Evolutionary conservation across 2,329 filamentous ascomycete genomes (phyloP), one percentile per base, ranked within the genome.

Genomic region (Phaeophleospora eucalypticola): DNA sequence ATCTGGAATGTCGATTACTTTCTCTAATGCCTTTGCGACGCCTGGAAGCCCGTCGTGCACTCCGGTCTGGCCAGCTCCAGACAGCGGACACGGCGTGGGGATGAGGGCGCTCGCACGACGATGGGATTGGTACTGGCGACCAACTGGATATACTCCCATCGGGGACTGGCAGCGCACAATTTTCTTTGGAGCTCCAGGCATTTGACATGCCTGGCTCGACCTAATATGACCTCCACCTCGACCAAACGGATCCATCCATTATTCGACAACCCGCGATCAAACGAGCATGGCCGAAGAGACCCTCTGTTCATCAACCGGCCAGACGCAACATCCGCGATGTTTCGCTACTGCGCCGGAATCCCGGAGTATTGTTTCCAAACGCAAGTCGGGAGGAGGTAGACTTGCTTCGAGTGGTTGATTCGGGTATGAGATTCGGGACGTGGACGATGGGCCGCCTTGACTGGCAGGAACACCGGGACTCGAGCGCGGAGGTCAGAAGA

Each of bases 351-450:
- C 17, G 10, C 32, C 42, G 43, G 48, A 47, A 45, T 45, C 52
- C 50, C 49, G 53, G 52, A 56, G 48, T 56, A 55, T 56, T 54
- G 60, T 61, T 64, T 64, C 61, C 59, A 41, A 60, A 50, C 58
- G 60, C 61, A 45, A 61, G 60, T 50, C 60, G 60, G 55, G 58
- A 62, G 60, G 60, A 64, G 60, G 61, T 62, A 63, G 61, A 62
- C 61, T 35, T 56, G 60, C 57, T 60, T 59, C 55, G 58, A 58
- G 60, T 56, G 54, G 57, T 49, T 49, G 42, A 43, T 35, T 34
- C 40, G 32, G 39, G 39, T 15, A 27, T 43, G 46, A 20, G 9
- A 15, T 46, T 32, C 18, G 34, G 18, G 29, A 35, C 37, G 40
- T 48, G 48, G 44, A 18, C 41, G 39, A 41, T 45, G 39, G 33